Conservation (phyloP, 805 yeast genomes). For the Lipomyces sp. region DNA sequence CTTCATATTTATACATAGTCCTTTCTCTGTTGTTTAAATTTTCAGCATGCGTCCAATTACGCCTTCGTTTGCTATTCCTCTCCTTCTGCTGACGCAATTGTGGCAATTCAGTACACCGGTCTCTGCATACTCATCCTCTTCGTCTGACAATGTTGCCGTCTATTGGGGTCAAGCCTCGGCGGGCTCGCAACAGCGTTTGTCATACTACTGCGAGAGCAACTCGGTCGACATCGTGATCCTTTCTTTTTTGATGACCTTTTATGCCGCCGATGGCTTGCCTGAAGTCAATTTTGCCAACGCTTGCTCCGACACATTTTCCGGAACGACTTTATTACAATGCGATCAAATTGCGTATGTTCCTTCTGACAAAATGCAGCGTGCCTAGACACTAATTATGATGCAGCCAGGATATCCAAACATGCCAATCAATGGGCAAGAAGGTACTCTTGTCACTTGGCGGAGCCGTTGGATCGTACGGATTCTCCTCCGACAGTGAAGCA, state of each 20-base stretch:
- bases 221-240: constrained; percentile 68
- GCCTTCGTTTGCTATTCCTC: neutral
- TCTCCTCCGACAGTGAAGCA: constrained; percentile 53
- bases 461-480: constrained; percentile 58
- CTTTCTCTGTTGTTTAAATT: neutral
- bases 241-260: constrained; percentile 67
- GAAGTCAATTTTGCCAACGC: constrained; percentile 64
- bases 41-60: neutral
- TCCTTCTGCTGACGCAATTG: neutral
- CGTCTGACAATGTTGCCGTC: constrained; percentile 65
- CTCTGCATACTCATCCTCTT: constrained; percentile 44
- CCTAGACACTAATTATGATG: neutral
- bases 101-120: constrained; percentile 7
- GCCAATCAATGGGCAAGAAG: constrained; percentile 74
- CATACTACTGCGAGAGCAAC: constrained; percentile 65
- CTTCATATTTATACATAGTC: neutral
- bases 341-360: constrained; percentile 48
- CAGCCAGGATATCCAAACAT: constrained; percentile 62
- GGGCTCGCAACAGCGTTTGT: constrained; percentile 55
- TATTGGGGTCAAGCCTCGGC: constrained; percentile 88
- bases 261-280: constrained; percentile 46
- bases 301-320: constrained; percentile 45
- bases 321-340: constrained; percentile 53
- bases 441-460: constrained; percentile 70
- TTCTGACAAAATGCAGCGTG: neutral